These are phyloP conservation scores for Suillus ampliporus DNA, from an alignment of 768 basidiomycete species.

Conservation along the genomic window DNA sequence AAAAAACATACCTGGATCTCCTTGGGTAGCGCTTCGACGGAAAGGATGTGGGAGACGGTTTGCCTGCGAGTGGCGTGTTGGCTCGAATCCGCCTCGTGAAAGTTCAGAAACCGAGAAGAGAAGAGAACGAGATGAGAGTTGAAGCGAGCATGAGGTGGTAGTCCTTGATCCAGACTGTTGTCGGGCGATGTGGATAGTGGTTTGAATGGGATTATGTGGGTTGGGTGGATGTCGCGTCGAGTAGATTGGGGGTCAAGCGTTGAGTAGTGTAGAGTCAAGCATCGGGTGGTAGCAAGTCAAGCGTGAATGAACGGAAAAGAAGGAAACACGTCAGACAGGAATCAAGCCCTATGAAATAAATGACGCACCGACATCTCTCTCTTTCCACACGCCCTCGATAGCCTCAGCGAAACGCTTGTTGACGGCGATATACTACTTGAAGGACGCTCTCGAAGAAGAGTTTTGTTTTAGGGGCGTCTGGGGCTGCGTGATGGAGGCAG, in stretches of 20 bases:
- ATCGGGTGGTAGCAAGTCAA: no score
- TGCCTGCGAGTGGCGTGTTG: conserved; percentile 46
- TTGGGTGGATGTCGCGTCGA: no score
- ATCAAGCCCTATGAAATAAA: conserved; percentile 1
- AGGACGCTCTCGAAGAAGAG: conserved; percentile 81
- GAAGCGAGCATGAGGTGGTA: conserved; percentile 97
- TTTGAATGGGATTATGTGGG: no score
- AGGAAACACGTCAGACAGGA: conserved; percentile 15
- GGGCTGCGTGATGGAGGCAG: conserved; percentile 83
- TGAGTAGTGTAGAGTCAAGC: no score
- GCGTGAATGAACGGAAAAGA: no score
- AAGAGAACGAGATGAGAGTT: conserved; percentile 84
- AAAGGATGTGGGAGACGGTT: conserved; percentile 80
- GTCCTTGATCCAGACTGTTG: conserved; percentile 87
- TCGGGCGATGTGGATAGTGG: no score
- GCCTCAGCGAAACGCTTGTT: conserved; percentile 90
- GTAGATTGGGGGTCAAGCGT: no score
- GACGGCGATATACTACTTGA: conserved; percentile 85
- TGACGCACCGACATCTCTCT: conserved; percentile 79
- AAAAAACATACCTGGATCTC: conserved; percentile 63
- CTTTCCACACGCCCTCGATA: conserved; percentile 79
- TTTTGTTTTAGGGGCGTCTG: conserved; percentile 87
- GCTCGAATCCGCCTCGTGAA: background rate
- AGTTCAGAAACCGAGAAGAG: background rate
- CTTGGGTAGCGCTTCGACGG: conserved; percentile 82